Base-by-base conservation (phyloP, 176 grass and related monocot species). In the Musa schizocarpa region DNA sequence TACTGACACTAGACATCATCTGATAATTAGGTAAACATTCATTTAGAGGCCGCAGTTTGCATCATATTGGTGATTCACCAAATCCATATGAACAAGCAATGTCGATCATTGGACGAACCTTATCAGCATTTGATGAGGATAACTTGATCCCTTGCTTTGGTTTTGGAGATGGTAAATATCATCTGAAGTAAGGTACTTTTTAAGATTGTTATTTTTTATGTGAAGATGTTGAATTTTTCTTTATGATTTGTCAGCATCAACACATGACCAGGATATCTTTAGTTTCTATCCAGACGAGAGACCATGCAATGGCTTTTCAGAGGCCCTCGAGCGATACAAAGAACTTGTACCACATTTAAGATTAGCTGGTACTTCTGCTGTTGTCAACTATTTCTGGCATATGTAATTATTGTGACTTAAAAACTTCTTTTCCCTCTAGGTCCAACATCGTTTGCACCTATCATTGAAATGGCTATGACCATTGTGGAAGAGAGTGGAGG, bases 1-100 rank as follows among this genome's bases (percentile, higher is more conserved):
- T 74, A 19, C 53, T 56, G 11, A 74, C 21, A 24, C 25, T 9
- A 25, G 11, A 29, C 27, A 74, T 29, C 53, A 57, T 56, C 9
- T 74, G 53, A 27, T 74, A 58, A 70, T 57, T 56, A 74, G 72
- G 72, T 57, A 74, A 74, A 74, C 21, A 29, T 54, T 74, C 72
- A 19, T 74, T 57, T 29, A 74, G 53, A 34, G 72, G 72, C 2
- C 72, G 12, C 23, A 74, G 72, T 29, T 74, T 74, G 53, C 72
- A 74, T 57, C 72, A 58, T 74, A 57, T 74, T 74, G 9, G 53
- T 29, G 21, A 74, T 56, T 26, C 17, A 17, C 72, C 23, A 56
- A 74, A 74, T 17, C 72, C 72, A 57, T 74, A 74, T 34, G 53
- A 74, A 57, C 72, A 74, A 74, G 72, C 72, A 74, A 74, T 74